Base-by-base conservation (phyloP, 2,329 filamentous ascomycete species). In the Neobulgaria alba region DNA sequence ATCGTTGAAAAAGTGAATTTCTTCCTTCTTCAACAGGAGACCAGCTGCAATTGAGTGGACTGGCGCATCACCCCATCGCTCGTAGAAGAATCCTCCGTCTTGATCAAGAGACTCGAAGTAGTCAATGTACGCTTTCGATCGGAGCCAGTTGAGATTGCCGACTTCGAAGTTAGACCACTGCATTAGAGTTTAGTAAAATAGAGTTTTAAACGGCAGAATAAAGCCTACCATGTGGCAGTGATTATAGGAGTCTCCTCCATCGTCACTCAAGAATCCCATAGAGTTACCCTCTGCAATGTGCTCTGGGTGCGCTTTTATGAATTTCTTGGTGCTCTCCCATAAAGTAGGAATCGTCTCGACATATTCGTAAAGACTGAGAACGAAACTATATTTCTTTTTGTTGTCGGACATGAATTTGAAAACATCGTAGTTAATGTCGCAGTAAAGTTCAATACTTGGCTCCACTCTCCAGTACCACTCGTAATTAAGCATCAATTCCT, bases 381-480 rank as follows among this genome's bases (percentile, higher is more conserved):
- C 85, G 61, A 98, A 98, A 62, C 85, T 90, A 75, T 98, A 98
- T 69, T 95, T 96, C 71, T 96, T 98, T 63, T 85, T 82, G 66
- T 94, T 80, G 60, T 96, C 89, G 55, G 83, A 81, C 88, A 98
- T 95, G 69, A 79, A 88, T 50, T 86, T 86, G 80, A 98, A 98
- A 5, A 92, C 85, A 60, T 98, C 92, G 64, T 94, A 94, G 64
- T 87, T 75, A 58, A 98, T 75, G 61, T 98, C 92, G 67, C 92
- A 98, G 74, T 79, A 95, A 47, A 98, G 82, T 70, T 96, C 85
- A 61, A 98, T 80, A 65, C 85, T 92, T 55, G 92, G 92, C 73
- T 98, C 92, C 10, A 98, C 92, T 54, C 93, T 86, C 92, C 92
- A 98, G 75, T 98, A 98, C 77, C 87, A 98, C 61, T 98, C 92